These are phyloP conservation scores for Penicillium sclerotigenum DNA, from an alignment of 2,329 filamentous ascomycete species.

Conservation along the genomic window DNA sequence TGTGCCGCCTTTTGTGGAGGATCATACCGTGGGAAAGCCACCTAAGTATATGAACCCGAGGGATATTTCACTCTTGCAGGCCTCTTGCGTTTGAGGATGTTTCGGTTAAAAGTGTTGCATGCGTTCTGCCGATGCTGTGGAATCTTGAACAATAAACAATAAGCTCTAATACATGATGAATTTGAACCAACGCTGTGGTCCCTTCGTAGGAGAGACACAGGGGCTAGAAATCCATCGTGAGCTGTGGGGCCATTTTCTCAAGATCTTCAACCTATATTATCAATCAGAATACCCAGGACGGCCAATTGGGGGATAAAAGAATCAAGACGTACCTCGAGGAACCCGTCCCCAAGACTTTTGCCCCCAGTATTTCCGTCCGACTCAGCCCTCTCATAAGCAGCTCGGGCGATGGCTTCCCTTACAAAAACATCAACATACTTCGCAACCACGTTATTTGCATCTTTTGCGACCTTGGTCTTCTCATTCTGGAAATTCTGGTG, in stretches of 20 bases:
- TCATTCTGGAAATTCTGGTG: conserved; percentile 73
- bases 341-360: conserved; percentile 51
- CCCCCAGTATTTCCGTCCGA: conserved; percentile 32
- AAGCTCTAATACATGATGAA: conserved; percentile 7
- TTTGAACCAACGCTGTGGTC: not conserved
- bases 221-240: conserved; percentile 74
- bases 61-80: conserved; percentile 22
- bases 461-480: conserved; percentile 69
- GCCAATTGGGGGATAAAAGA: not conserved
- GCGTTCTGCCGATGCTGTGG: conserved; percentile 11
- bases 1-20: conserved; percentile 23
- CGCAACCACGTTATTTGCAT: conserved; percentile 71
- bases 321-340: conserved; percentile 63
- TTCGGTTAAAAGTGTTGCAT: not conserved
- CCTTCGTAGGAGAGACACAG: not conserved
- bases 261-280: conserved; percentile 71
- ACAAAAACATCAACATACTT: conserved; percentile 93
- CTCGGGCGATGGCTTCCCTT: conserved; percentile 78
- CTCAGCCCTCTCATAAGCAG: conserved; percentile 64
- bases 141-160: conserved; percentile 23
- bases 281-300: not conserved
- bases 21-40: conserved; percentile 20
- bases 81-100: conserved; percentile 7
- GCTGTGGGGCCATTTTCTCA: conserved; percentile 79
- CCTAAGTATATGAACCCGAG: conserved; percentile 23